These are phyloP conservation scores for Suillus clintonianus DNA, from an alignment of 768 basidiomycete genomes.

Conservation along the genomic window DNA sequence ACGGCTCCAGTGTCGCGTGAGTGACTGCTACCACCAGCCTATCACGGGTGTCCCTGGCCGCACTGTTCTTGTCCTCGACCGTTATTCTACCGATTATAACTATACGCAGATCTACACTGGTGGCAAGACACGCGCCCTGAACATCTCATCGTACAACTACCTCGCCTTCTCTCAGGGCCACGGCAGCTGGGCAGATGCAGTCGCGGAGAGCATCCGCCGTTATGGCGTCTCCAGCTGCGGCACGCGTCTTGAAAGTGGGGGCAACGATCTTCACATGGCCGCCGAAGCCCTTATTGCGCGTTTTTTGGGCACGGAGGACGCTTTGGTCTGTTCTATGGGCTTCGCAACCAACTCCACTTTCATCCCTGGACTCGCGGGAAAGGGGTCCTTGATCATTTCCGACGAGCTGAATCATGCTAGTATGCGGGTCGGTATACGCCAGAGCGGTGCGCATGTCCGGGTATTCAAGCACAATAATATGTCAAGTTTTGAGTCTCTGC, in stretches of 20 bases:
- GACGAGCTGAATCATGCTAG: conserved; percentile 97
- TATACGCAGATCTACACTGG: conserved; percentile 77
- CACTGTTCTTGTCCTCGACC: conserved; percentile 84
- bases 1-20: conserved; percentile 89
- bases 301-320: conserved; percentile 89
- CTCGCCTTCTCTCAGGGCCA: conserved; percentile 94
- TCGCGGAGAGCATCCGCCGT: conserved; percentile 76
- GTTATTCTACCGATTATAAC: conserved; percentile 81
- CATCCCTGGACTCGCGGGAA: conserved; percentile 87
- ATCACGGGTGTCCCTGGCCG: conserved; percentile 95
- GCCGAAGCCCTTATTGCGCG: conserved; percentile 86
- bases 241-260: conserved; percentile 78
- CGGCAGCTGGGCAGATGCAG: conserved; percentile 93
- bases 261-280: conserved; percentile 77
- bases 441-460: conserved; percentile 85
- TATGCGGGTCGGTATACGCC: conserved; percentile 88
- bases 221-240: conserved; percentile 84
- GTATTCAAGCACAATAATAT: conserved; percentile 99
- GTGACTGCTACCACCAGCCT: conserved; percentile 93
- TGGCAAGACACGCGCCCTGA: conserved; percentile 82
- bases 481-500: conserved; percentile 73
- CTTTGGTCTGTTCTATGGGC: conserved; percentile 93
- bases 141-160: conserved; percentile 98
- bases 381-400: conserved; percentile 93
- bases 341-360: conserved; percentile 94